Evolutionary conservation across 495 filamentous ascomycete species (phyloP).

Genomic region (Tuber magnatum): DNA sequence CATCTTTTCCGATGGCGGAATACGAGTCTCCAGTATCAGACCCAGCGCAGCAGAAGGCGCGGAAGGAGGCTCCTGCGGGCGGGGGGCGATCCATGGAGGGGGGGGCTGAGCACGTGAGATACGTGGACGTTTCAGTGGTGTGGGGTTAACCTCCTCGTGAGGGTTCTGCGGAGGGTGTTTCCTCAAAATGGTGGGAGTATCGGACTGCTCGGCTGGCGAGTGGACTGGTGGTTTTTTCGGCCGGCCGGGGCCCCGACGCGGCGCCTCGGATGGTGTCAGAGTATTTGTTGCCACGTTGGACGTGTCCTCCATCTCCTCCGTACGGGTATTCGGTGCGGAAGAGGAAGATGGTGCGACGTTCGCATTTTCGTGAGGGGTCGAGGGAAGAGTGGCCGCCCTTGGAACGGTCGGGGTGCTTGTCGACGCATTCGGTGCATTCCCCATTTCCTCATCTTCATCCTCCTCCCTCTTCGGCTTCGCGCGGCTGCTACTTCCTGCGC

Average conservation of each 20-base stretch:
- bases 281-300: not conserved
- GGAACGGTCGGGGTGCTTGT: not conserved
- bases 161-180: not conserved
- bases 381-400: not conserved
- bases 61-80: not conserved
- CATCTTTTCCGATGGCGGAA: conserved; percentile 24
- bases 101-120: not conserved
- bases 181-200: not conserved
- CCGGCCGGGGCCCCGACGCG: conserved; percentile 23
- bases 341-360: not conserved
- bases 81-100: not conserved
- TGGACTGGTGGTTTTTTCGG: conserved; percentile 13
- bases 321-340: not conserved
- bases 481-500: not conserved
- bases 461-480: not conserved
- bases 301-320: not conserved
- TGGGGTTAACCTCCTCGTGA: not conserved
- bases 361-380: not conserved
- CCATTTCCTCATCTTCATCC: not conserved
- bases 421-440: not conserved
- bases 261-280: not conserved
- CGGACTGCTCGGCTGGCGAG: not conserved
- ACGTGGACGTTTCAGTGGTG: not conserved
- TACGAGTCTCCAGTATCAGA: conserved; percentile 29
- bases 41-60: not conserved